Conservation (phyloP, 2,329 filamentous ascomycete species). For the Ceratocystis huliohia region DNA sequence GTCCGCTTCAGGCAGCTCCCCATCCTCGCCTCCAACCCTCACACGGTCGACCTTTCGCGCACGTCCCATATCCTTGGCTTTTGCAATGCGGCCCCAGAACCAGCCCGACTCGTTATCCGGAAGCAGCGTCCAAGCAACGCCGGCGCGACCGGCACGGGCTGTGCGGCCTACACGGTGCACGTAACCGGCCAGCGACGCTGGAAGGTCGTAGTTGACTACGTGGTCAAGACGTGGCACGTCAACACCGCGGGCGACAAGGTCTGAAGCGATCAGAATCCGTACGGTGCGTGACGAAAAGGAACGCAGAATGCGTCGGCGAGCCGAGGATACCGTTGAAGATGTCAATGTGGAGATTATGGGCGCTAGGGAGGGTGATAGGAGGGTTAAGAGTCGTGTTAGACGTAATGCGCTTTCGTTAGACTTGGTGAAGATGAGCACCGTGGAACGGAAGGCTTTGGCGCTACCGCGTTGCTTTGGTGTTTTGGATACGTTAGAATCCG, state of each 20-base stretch:
- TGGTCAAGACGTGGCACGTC: slow-evolving; percentile 69
- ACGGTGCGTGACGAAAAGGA: slow-evolving; percentile 57
- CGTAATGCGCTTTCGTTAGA: slow-evolving; percentile 82
- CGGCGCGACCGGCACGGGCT: slow-evolving; percentile 62
- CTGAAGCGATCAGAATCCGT: slow-evolving; percentile 74
- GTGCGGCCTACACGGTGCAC: slow-evolving; percentile 88
- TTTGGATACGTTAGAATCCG: slow-evolving; percentile 23
- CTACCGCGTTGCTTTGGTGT: slow-evolving; percentile 21
- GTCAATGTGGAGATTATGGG: slow-evolving; percentile 56
- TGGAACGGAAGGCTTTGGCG: slow-evolving; percentile 27
- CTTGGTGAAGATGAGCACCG: slow-evolving; percentile 73
- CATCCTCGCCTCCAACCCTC: slow-evolving; percentile 27
- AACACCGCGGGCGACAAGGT: slow-evolving; percentile 83
- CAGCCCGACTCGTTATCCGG: slow-evolving; percentile 72
- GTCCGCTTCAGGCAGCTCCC: slow-evolving; percentile 36
- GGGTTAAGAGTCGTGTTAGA: slow-evolving; percentile 62
- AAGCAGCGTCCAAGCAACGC: slow-evolving; percentile 77
- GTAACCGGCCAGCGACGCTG: slow-evolving; percentile 66
- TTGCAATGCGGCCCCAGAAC: slow-evolving; percentile 79
- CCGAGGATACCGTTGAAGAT: slow-evolving; percentile 61
- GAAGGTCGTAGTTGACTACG: slow-evolving; percentile 90
- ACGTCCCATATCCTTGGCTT: slow-evolving; percentile 38
- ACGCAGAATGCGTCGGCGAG: slow-evolving; percentile 52
- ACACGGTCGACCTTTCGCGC: slow-evolving; percentile 37
- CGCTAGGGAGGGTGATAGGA: slow-evolving; percentile 49